These are phyloP conservation scores for Moricandia arvensis DNA, from an alignment of 345 rosid species.

Conservation along the genomic window DNA sequence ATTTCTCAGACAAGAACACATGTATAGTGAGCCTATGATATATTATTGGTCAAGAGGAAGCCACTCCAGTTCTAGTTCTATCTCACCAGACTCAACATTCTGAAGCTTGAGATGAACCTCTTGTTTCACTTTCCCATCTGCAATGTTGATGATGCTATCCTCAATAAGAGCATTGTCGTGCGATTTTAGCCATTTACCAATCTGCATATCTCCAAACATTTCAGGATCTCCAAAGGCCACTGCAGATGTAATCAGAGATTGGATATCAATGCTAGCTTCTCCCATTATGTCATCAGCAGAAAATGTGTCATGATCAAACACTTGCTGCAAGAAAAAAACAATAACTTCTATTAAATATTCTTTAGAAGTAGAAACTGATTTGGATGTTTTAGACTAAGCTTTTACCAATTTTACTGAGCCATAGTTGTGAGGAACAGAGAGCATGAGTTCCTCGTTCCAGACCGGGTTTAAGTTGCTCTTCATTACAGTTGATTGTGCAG, in stretches of 20 bases:
- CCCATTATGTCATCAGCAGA: constrained; percentile 99
- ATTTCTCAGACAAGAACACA: too few species aligned
- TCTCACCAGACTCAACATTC: constrained; percentile 89
- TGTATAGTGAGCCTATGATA: constrained; percentile 16
- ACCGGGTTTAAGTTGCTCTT: constrained; percentile 76
- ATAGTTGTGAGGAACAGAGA: constrained; percentile 64
- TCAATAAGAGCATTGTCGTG: constrained; percentile 80
- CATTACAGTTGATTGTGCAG: constrained; percentile 50
- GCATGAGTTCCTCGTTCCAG: constrained; percentile 83
- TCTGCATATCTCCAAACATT: constrained; percentile 92
- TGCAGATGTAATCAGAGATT: constrained; percentile 87
- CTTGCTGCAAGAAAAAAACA: constrained; percentile 52
- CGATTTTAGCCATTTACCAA: constrained; percentile 92
- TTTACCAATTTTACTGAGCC: constrained; percentile 71
- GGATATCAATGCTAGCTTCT: constrained; percentile 90
- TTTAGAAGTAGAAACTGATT: neutral
- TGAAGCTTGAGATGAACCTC: constrained; percentile 74
- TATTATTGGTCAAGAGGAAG: constrained; percentile 66
- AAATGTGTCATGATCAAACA: constrained; percentile 81
- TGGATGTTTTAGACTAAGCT: neutral
- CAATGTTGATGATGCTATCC: constrained; percentile 80
- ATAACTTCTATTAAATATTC: neutral
- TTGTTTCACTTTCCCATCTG: constrained; percentile 91
- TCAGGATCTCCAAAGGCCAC: constrained; percentile 89
- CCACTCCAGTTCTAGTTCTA: constrained; percentile 83